Evolutionary conservation across 306 rosid genomes (phyloP), one percentile per base, ranked within the genome.

Genomic region (Alnus glutinosa): DNA sequence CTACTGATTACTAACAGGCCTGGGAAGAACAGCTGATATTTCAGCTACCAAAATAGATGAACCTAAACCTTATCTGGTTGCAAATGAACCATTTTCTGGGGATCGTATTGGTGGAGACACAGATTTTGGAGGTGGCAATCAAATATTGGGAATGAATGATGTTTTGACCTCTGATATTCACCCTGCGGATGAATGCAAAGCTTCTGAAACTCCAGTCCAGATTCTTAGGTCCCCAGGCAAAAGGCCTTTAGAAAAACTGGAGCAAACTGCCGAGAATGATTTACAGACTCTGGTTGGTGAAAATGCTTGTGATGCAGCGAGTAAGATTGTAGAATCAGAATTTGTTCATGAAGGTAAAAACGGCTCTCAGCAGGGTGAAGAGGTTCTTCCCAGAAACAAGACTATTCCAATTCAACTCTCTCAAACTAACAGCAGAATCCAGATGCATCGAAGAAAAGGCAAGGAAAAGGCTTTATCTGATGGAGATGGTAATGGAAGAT

Each of bases 221-320:
- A 83, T 79, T 48, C 37, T 79, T 67, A 63, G 12, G 70, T 82
- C 83, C 75, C 83, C 78, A 4, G 83, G 78, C 67, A 59, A 77
- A 78, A 82, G 70, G 70, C 68, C 77, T 54, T 58, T 74, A 23
- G 83, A 83, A 72, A 89, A 88, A 61, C 48, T 70, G 71, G 90
- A 90, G 85, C 78, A 88, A 75, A 75, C 89, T 36, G 84, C 88
- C 36, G 94, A 86, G 76, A 90, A 89, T 80, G 97, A 92, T 77
- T 32, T 85, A 47, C 86, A 30, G 68, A 81, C 71, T 59, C 69
- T 75, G 68, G 72, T 78, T 70, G 64, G n/a, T 44, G 86, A 77
- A 64, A 70, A 79, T 75, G 76, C 71, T 75, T 75, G 67, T 57
- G 87, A 79, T 44, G 87, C 84, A 62, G 28, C 42, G 12, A 77